Evolutionary conservation across 2,329 filamentous ascomycete genomes (phyloP).

Genomic region (Chlorencoelia australis): DNA sequence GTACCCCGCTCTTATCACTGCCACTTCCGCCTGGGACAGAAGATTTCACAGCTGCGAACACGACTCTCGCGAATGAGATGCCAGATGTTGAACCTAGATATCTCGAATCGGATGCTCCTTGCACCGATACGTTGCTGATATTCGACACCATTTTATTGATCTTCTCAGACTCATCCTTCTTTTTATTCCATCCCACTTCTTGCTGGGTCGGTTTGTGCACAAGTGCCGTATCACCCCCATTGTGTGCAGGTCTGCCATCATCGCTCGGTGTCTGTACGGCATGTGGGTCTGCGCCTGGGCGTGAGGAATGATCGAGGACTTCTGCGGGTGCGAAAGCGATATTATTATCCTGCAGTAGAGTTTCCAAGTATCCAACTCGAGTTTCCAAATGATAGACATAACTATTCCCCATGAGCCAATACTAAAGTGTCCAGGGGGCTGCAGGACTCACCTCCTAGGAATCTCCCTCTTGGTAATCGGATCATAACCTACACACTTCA

Average conservation of each 20-base stretch:
- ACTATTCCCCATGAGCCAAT: conserved; percentile 32
- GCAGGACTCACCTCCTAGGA: conserved; percentile 50
- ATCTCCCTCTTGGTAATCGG: conserved; percentile 95
- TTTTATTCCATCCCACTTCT: conserved; percentile 27
- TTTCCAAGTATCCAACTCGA: conserved; percentile 73
- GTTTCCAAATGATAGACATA: conserved; percentile 95
- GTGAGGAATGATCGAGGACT: conserved; percentile 54
- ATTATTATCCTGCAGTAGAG: conserved; percentile 56
- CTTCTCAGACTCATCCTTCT: conserved; percentile 48
- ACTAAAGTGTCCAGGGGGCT: neutral
- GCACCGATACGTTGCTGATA: conserved; percentile 66
- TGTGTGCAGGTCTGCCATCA: conserved; percentile 17
- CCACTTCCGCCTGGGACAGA: conserved; percentile 50
- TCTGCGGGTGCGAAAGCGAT: conserved; percentile 64
- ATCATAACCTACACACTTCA: conserved; percentile 90
- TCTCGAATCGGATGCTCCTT: conserved; percentile 67
- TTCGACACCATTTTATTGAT: conserved; percentile 59
- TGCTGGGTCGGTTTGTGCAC: conserved; percentile 17
- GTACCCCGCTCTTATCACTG: conserved; percentile 54
- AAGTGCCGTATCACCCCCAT: conserved; percentile 10
- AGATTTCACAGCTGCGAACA: conserved; percentile 84
- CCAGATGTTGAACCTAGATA: conserved; percentile 80
- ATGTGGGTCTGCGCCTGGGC: conserved; percentile 23
- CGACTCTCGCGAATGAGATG: conserved; percentile 88
- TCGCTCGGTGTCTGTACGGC: conserved; percentile 23